Conservation (phyloP, 768 basidiomycete species). For the Strobilomyces confusus region DNA sequence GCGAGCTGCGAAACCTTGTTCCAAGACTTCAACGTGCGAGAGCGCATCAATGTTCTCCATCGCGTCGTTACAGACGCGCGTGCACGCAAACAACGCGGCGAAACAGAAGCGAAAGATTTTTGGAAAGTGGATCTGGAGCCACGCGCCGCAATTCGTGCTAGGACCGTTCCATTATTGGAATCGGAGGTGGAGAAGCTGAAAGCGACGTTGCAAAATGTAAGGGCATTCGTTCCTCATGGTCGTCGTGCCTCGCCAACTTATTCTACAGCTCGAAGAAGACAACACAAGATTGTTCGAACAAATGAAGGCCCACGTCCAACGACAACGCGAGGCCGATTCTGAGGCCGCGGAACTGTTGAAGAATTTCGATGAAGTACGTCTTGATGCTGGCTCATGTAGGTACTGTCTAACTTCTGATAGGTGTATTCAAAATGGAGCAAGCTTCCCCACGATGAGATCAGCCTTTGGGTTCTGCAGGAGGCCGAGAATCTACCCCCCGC, state of each 20-base stretch:
- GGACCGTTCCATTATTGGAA: slow-evolving; percentile 57
- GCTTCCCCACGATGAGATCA: slow-evolving; percentile 63
- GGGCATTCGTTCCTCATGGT: background rate
- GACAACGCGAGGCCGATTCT: slow-evolving; percentile 43
- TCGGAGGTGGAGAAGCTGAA: slow-evolving; percentile 38
- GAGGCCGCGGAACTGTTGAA: slow-evolving; percentile 46
- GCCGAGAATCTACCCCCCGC: slow-evolving; percentile 36
- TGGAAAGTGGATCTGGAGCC: slow-evolving; percentile 69
- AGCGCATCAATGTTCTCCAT: slow-evolving; percentile 69
- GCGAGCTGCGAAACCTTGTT: slow-evolving; percentile 67
- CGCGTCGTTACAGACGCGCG: slow-evolving; percentile 65
- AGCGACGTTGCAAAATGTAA: slow-evolving; percentile 36
- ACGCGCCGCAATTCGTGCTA: slow-evolving; percentile 55
- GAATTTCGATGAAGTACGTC: slow-evolving; percentile 49
- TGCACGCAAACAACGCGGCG: slow-evolving; percentile 44
- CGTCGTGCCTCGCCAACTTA: background rate
- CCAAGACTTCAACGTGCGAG: slow-evolving; percentile 60
- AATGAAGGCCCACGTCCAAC: slow-evolving; percentile 45
- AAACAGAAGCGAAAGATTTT: slow-evolving; percentile 44
- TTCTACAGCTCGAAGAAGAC: slow-evolving; percentile 51
- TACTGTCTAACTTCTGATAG: slow-evolving; percentile 29
- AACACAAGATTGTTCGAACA: slow-evolving; percentile 47
- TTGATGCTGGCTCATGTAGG: background rate
- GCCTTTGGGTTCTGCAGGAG: slow-evolving; percentile 39
- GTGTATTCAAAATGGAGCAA: slow-evolving; percentile 48